A percentile compares a stretch with the other conserved stretches of the same genome.
phyloP scores from a whole-genome alignment of 2,329 filamentous ascomycete genomes.

The Albophoma yamanashiensis region DNA sequence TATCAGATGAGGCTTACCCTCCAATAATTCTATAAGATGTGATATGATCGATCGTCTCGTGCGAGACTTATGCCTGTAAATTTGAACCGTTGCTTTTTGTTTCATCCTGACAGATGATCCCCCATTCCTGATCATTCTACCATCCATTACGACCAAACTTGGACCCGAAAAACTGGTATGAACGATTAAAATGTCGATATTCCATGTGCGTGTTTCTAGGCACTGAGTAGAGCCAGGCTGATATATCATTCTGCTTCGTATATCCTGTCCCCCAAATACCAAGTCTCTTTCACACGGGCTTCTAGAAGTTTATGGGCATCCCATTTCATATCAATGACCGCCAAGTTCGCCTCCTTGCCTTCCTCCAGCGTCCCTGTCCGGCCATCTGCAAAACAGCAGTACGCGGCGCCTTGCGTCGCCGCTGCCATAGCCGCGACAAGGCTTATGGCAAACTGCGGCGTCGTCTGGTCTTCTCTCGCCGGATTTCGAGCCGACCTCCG shows the following conservation, averaged over 20 bases:
- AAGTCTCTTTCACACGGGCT: background rate
- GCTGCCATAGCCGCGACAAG: background rate
- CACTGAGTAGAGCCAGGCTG: background rate
- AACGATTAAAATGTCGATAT: background rate
- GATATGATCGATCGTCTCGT: background rate
- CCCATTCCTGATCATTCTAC: background rate
- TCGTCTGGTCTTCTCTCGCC: background rate
- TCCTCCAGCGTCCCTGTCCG: background rate
- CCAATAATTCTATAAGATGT: background rate
- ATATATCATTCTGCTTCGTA: background rate
- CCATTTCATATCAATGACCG: background rate
- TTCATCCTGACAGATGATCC: background rate
- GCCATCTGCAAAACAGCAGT: background rate
- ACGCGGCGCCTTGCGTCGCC: background rate
- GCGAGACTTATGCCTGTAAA: background rate
- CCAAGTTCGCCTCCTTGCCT: background rate
- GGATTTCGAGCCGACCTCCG: background rate
- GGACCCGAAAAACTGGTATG: background rate
- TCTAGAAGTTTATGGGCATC: background rate
- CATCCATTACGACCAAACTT: background rate
- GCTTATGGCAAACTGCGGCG: background rate
- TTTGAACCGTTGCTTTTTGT: too few species aligned
- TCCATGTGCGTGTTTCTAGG: background rate
- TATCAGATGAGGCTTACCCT: background rate
- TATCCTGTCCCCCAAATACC: background rate